These are phyloP conservation scores for Aspergillus unguis DNA, from an alignment of 2,329 filamentous ascomycete species.

Conservation along the genomic window DNA sequence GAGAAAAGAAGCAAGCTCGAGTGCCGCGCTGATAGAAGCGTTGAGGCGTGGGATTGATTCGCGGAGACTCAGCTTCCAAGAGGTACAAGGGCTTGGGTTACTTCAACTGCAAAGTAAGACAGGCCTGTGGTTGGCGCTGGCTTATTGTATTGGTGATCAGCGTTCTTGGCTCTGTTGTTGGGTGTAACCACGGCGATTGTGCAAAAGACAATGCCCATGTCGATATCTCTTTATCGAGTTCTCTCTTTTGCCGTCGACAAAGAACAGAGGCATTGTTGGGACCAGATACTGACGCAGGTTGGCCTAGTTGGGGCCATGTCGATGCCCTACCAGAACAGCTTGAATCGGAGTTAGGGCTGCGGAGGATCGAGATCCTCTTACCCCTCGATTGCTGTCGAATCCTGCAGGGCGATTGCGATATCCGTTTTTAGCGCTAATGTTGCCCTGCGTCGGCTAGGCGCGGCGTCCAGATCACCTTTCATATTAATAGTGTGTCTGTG, in stretches of 20 bases:
- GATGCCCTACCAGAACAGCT: too few relatives aligned
- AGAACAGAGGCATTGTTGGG: not conserved
- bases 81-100: constrained; percentile 8
- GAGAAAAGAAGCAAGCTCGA: constrained; percentile 4
- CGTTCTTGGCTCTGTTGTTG: constrained; percentile 4
- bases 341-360: too few relatives aligned
- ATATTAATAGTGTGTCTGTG: not conserved
- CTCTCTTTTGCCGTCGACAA: not conserved
- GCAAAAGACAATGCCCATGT: not conserved
- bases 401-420: not conserved
- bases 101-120: not conserved
- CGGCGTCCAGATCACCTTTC: not conserved
- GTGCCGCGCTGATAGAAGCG: not conserved
- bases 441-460: not conserved
- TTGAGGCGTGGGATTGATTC: not conserved
- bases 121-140: constrained; percentile 4
- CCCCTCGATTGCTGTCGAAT: too few relatives aligned
- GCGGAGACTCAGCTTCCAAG: not conserved
- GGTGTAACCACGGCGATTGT: constrained; percentile 6
- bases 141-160: constrained; percentile 7
- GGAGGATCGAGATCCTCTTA: too few relatives aligned
- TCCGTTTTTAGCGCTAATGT: not conserved
- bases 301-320: too few relatives aligned
- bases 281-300: too few relatives aligned
- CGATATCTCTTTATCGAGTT: not conserved